Evolutionary conservation across 1,139 yeast species (phyloP).

Genomic region (Diutina scorzettiae): DNA sequence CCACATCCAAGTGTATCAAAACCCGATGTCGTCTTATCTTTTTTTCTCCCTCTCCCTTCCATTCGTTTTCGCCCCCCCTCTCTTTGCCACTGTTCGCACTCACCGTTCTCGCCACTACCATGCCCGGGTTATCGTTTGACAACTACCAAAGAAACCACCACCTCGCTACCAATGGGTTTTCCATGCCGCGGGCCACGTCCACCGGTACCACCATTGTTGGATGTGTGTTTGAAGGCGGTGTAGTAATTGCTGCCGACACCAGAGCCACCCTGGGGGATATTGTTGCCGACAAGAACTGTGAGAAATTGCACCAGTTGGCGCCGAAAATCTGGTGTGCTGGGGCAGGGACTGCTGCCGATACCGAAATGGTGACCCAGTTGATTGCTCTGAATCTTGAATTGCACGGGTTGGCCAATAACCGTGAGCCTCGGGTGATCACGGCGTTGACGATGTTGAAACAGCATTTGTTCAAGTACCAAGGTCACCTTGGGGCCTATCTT

Average conservation of each 20-base stretch:
- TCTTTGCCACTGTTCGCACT: background rate
- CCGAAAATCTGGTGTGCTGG: conserved; percentile 99
- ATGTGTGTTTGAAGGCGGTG: conserved; percentile 84
- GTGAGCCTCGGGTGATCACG: conserved; percentile 88
- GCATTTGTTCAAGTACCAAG: conserved; percentile 92
- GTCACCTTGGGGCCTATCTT: conserved; percentile 91
- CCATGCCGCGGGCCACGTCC: conserved; percentile 80
- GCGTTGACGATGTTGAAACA: conserved; percentile 90
- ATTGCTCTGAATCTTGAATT: conserved; percentile 84
- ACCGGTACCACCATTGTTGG: conserved; percentile 99
- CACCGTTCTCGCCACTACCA: too few relatives aligned
- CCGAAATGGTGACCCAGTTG: conserved; percentile 91
- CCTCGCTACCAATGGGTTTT: conserved; percentile 60
- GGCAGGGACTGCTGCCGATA: conserved; percentile 99
- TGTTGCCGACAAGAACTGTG: conserved; percentile 97
- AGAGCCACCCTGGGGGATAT: conserved; percentile 94
- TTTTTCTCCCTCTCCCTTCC: background rate
- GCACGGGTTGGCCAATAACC: conserved; percentile 69
- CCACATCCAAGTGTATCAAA: too few relatives aligned
- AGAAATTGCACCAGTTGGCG: conserved; percentile 81
- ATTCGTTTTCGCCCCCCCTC: background rate
- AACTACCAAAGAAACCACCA: conserved; percentile 80
- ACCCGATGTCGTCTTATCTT: too few relatives aligned
- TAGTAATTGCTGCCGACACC: conserved; percentile 96
- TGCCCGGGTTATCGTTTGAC: conserved; percentile 90